phyloP scores from a whole-genome alignment of 495 filamentous ascomycete species.

The Podospora appendiculata region DNA sequence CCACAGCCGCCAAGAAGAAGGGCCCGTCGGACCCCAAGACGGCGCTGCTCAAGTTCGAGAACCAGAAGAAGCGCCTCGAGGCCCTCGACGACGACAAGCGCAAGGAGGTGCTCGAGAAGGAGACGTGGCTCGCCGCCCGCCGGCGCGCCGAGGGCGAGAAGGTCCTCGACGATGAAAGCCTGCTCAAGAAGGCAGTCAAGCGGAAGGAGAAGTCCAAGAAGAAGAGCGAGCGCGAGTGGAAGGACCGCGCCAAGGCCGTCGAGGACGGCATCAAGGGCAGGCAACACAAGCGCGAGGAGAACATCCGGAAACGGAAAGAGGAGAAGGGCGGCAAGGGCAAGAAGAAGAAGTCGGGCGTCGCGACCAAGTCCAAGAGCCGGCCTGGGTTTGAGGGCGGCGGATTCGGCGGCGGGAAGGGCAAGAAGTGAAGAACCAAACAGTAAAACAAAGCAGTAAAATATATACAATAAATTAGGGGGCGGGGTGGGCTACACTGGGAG shows the following conservation, averaged over 20 bases:
- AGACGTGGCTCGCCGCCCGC: constrained; percentile 85
- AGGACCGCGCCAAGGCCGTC: constrained; percentile 68
- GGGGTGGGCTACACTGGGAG: not conserved
- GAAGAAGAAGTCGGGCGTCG: constrained; percentile 56
- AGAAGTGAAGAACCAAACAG: constrained; percentile 12
- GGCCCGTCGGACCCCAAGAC: constrained; percentile 76
- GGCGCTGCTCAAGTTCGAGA: constrained; percentile 59
- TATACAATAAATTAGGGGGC: not conserved
- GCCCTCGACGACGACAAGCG: constrained; percentile 69
- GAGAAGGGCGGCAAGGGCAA: constrained; percentile 51
- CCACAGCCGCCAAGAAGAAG: constrained; percentile 35
- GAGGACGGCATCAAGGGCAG: constrained; percentile 65
- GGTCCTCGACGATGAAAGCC: constrained; percentile 75
- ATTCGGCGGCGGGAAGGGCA: constrained; percentile 51
- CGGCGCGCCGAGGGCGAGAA: constrained; percentile 85
- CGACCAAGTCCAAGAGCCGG: constrained; percentile 49
- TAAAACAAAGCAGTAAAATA: not conserved
- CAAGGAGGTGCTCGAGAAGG: constrained; percentile 82
- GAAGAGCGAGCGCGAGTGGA: constrained; percentile 87
- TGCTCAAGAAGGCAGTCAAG: constrained; percentile 93
- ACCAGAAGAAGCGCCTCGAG: constrained; percentile 62
- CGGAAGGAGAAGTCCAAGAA: constrained; percentile 82
- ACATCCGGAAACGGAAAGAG: constrained; percentile 76
- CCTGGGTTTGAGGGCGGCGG: constrained; percentile 86
- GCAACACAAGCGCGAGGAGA: constrained; percentile 84